Conservation (phyloP, 2,329 filamentous ascomycete genomes). For the Fusarium cyanostomum region DNA sequence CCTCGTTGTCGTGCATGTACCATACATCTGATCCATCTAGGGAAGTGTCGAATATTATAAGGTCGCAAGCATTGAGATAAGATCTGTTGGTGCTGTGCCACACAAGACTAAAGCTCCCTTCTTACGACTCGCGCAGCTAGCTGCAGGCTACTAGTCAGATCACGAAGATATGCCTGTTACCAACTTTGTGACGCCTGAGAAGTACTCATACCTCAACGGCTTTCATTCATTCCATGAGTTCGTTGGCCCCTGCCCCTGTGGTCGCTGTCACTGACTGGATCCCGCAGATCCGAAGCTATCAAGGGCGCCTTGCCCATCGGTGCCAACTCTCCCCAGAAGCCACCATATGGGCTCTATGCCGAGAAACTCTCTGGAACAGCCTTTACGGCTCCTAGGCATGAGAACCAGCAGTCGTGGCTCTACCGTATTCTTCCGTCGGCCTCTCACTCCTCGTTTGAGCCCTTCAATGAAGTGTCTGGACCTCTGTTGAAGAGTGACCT, state of each 20-base stretch:
- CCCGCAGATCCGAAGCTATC: slow-evolving; percentile 74
- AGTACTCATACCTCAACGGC: slow-evolving; percentile 80
- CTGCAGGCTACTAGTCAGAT: not conserved
- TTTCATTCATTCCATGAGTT: slow-evolving; percentile 82
- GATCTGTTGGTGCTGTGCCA: not conserved
- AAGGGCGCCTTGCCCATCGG: slow-evolving; percentile 77
- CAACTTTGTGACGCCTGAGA: slow-evolving; percentile 49
- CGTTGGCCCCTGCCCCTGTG: slow-evolving; percentile 38
- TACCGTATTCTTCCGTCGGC: slow-evolving; percentile 74
- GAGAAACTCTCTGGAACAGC: slow-evolving; percentile 80
- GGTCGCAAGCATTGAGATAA: not conserved
- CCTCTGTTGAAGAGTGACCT: slow-evolving; percentile 39
- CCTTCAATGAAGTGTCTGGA: not conserved
- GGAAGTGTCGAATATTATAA: not conserved
- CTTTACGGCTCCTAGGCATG: slow-evolving; percentile 73
- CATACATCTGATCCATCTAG: not conserved
- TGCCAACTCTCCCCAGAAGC: slow-evolving; percentile 84
- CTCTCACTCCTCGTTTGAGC: slow-evolving; percentile 62
- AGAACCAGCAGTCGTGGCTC: slow-evolving; percentile 77
- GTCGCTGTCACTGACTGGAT: fast-evolving
- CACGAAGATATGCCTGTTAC: slow-evolving; percentile 30
- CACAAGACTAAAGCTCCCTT: no score
- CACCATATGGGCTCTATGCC: slow-evolving; percentile 79
- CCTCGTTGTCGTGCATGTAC: not conserved
- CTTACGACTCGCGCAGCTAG: not conserved